Percentiles rank a stretch among this genome's conserved stretches.
Conservation (phyloP, 371 early-diverging fungal genomes). For the Massospora cicadina region DNA sequence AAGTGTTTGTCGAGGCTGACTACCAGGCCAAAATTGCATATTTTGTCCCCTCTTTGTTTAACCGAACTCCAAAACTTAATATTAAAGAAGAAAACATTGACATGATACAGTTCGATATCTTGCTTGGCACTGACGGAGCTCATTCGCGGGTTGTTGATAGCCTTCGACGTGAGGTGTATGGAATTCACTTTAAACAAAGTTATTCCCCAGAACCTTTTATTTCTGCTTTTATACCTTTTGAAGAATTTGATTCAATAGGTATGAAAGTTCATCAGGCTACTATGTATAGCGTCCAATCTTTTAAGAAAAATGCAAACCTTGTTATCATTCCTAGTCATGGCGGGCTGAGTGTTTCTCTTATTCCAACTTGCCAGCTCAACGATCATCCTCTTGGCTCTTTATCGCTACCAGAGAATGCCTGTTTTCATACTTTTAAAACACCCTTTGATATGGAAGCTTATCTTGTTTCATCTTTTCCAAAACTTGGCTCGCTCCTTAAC, state of each 20-base stretch:
- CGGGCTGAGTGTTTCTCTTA: not conserved
- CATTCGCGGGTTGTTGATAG: not conserved
- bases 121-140: conserved; percentile 8
- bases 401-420: not conserved
- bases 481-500: conserved; percentile 1
- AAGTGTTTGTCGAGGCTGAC: not conserved
- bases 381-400: not conserved
- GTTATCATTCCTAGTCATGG: conserved; percentile 1
- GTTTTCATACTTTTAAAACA: conserved; percentile 6
- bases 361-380: not conserved
- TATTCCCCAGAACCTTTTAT: conserved; percentile 5
- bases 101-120: not conserved
- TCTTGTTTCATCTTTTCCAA: conserved; percentile 1
- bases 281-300: conserved; percentile 8
- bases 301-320: conserved; percentile 3
- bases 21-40: not conserved
- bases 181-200: conserved; percentile 1
- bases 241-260: not conserved
- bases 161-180: not conserved
- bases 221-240: not conserved
- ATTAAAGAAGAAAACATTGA: not conserved
- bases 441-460: not conserved
- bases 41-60: not conserved
- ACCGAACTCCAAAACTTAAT: not conserved
- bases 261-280: not conserved